These are phyloP conservation scores for Globisporangium heterothallicum DNA, from an alignment of 352 stramenopile genomes.

Conservation along the genomic window DNA sequence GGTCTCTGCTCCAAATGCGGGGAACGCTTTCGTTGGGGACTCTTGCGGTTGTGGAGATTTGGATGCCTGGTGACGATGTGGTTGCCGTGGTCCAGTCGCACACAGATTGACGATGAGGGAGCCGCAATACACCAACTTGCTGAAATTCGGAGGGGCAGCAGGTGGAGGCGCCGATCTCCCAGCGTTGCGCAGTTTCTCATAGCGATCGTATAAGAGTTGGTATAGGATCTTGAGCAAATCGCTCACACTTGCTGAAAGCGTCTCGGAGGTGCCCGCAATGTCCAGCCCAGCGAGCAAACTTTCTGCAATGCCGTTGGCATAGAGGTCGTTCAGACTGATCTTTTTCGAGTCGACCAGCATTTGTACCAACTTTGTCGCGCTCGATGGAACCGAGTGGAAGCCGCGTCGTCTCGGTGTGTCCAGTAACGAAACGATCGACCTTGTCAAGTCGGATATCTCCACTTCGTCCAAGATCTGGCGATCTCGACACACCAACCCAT, in stretches of 20 bases:
- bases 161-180: slow-evolving; percentile 1
- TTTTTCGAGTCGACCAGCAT: slow-evolving; percentile 24
- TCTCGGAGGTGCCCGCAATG: slow-evolving; percentile 16
- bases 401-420: slow-evolving; percentile 16
- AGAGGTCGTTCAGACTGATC: slow-evolving; percentile 19
- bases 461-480: slow-evolving; percentile 20
- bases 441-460: slow-evolving; percentile 18
- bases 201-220: slow-evolving; percentile 30
- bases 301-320: slow-evolving; percentile 22
- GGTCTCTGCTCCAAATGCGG: background rate
- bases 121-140: slow-evolving; percentile 20
- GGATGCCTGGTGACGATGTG: slow-evolving; percentile 1
- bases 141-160: slow-evolving; percentile 18
- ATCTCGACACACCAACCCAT: slow-evolving; percentile 33
- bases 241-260: slow-evolving; percentile 11
- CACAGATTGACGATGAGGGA: slow-evolving; percentile 37
- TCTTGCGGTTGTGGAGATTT: slow-evolving; percentile 15
- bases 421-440: slow-evolving; percentile 26
- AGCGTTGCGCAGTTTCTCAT: slow-evolving; percentile 18
- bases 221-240: slow-evolving; percentile 32
- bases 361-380: slow-evolving; percentile 29
- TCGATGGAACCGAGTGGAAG: slow-evolving; percentile 26
- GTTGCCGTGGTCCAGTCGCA: slow-evolving; percentile 6
- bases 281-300: slow-evolving; percentile 20
- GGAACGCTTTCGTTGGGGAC: background rate